Evolutionary conservation across 805 yeast genomes (phyloP).

Genomic region (Saccharomycopsis babjevae): DNA sequence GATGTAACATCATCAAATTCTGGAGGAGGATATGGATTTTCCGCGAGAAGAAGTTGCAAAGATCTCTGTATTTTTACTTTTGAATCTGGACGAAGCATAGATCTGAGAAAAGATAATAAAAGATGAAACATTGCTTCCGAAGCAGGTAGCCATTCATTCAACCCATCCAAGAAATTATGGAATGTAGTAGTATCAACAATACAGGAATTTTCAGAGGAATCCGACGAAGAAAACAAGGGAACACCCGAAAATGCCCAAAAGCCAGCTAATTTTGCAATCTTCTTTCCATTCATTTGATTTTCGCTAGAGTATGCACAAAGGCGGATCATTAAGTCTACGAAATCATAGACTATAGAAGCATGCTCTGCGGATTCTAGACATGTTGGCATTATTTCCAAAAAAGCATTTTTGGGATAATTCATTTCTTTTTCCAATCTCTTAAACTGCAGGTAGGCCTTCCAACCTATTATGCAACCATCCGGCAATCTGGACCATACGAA

Average conservation of each 20-base stretch:
- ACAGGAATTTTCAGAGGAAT: slow-evolving; percentile 1
- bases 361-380: slow-evolving; percentile 78
- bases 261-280: slow-evolving; percentile 72
- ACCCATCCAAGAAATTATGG: slow-evolving; percentile 51
- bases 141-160: slow-evolving; percentile 68
- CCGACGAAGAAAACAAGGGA: slow-evolving; percentile 18
- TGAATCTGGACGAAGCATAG: slow-evolving; percentile 54
- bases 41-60: slow-evolving; percentile 52
- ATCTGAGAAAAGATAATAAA: slow-evolving; percentile 34
- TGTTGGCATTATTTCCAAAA: slow-evolving; percentile 73
- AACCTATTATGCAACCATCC: slow-evolving; percentile 69
- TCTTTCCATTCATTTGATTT: slow-evolving; percentile 70
- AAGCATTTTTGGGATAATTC: slow-evolving; percentile 62
- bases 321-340: slow-evolving; percentile 48
- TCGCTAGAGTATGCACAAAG: slow-evolving; percentile 70
- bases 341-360: slow-evolving; percentile 82
- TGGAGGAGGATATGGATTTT: slow-evolving; percentile 62
- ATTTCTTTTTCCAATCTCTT: slow-evolving; percentile 53
- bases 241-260: slow-evolving; percentile 68
- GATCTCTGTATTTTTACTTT: slow-evolving; percentile 53
- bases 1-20: slow-evolving; percentile 23
- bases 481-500: slow-evolving; percentile 84
- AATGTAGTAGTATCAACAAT: slow-evolving; percentile 4
- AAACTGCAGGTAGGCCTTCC: slow-evolving; percentile 73
- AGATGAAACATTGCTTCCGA: slow-evolving; percentile 82